Percentiles rank a stretch among this genome's conserved stretches.
Evolutionary conservation across 73 alveolate genomes (phyloP).

Genomic region (Paramecium biaurelia): DNA sequence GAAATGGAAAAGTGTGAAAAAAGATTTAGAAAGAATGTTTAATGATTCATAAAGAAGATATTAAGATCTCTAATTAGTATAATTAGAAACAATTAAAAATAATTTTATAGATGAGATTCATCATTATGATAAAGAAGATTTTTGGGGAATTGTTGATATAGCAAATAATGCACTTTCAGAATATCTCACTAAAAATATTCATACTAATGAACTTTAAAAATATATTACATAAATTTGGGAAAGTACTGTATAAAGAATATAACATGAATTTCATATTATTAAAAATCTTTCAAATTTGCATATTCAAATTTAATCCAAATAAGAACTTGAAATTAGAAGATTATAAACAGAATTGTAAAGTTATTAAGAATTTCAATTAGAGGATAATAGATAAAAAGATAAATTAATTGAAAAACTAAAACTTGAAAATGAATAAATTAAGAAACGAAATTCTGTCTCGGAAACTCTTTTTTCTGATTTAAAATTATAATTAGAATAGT

Average conservation of each 20-base stretch:
- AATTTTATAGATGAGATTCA: neutral
- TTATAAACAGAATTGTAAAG: neutral
- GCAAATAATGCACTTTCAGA: neutral
- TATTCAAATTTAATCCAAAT: neutral
- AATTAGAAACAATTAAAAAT: neutral
- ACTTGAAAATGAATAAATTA: neutral
- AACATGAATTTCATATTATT: neutral
- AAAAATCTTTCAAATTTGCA: neutral
- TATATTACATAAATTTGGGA: constrained; percentile 1
- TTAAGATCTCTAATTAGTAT: neutral
- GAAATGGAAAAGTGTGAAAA: constrained; percentile 13
- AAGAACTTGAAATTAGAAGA: constrained; percentile 17
- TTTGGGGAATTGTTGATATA: constrained; percentile 48
- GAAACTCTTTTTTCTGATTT: neutral
- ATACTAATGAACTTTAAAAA: neutral
- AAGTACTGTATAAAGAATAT: neutral
- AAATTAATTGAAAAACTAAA: neutral
- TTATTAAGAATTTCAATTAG: neutral
- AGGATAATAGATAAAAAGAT: neutral
- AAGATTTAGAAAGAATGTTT: neutral
- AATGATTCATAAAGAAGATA: neutral
- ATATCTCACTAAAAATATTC: neutral
- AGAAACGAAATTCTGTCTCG: neutral
- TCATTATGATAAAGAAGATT: constrained; percentile 1
- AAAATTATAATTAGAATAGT: neutral